phyloP scores from a whole-genome alignment of 2,329 filamentous ascomycete species.

The Elsinoe australis region DNA sequence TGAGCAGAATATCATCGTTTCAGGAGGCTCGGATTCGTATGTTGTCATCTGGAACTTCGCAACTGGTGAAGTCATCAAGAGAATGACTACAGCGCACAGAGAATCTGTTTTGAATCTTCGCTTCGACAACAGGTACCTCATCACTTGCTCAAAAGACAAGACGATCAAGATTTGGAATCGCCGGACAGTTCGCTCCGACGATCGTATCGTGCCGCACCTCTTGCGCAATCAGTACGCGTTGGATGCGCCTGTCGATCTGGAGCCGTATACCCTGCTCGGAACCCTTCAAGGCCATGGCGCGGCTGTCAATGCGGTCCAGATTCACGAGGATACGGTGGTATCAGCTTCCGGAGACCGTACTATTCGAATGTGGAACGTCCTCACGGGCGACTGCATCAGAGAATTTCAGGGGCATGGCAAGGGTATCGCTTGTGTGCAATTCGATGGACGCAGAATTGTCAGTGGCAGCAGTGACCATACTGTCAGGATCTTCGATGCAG shows the following conservation, averaged over 20 bases:
- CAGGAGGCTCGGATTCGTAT: conserved; percentile 22
- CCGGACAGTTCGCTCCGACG: conserved; percentile 48
- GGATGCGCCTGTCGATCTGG: conserved; percentile 48
- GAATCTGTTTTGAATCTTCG: conserved; percentile 91
- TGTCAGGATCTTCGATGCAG: conserved; percentile 87
- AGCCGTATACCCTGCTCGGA: conserved; percentile 69
- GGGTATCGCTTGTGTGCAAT: conserved; percentile 95
- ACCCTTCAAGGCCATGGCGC: conserved; percentile 76
- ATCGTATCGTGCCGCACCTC: conserved; percentile 30
- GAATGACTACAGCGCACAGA: conserved; percentile 66
- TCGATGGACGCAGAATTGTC: conserved; percentile 85
- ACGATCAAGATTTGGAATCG: conserved; percentile 96
- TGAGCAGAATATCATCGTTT: conserved; percentile 35
- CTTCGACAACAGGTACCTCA: conserved; percentile 83
- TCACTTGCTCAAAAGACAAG: conserved; percentile 96
- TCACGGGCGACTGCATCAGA: conserved; percentile 63
- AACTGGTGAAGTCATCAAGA: conserved; percentile 73
- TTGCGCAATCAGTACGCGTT: conserved; percentile 30
- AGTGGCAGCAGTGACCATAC: conserved; percentile 95
- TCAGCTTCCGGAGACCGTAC: conserved; percentile 90
- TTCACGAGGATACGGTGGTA: conserved; percentile 76
- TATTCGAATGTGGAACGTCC: conserved; percentile 93
- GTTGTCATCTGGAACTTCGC: conserved; percentile 41
- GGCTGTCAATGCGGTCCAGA: conserved; percentile 93
- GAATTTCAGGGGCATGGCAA: conserved; percentile 84